Conservation (phyloP, 805 yeast species). For the Saccharomyces kudriavzevii region DNA sequence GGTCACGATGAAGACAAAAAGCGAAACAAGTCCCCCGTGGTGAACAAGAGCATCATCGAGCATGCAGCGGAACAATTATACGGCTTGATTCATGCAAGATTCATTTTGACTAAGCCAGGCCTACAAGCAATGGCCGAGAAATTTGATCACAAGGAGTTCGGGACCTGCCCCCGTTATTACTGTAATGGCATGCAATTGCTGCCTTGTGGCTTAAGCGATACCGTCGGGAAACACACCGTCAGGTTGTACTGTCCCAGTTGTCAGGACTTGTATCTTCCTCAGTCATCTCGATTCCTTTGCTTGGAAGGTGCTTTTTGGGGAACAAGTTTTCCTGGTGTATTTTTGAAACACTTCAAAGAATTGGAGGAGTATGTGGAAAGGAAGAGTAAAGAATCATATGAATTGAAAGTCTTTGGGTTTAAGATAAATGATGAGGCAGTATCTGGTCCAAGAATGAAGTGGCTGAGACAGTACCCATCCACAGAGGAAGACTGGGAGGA, state of each 20-base stretch:
- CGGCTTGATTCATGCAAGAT: conserved; percentile 91
- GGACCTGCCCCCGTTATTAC: conserved; percentile 80
- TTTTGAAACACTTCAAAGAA: conserved; percentile 86
- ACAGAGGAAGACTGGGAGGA: conserved; percentile 55
- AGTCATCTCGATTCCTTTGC: conserved; percentile 74
- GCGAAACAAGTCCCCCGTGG: conserved; percentile 33
- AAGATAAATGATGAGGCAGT: conserved; percentile 62
- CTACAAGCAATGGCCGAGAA: conserved; percentile 88
- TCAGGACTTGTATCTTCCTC: conserved; percentile 81
- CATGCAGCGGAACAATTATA: conserved; percentile 88
- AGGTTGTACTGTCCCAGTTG: conserved; percentile 92
- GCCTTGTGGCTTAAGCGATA: conserved; percentile 87
- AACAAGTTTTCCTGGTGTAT: conserved; percentile 87
- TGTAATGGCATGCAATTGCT: conserved; percentile 86
- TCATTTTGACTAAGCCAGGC: conserved; percentile 81
- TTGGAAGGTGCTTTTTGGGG: conserved; percentile 97
- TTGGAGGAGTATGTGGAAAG: conserved; percentile 66
- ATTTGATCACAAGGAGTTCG: conserved; percentile 82
- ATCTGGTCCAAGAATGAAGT: conserved; percentile 90
- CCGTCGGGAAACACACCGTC: conserved; percentile 87
- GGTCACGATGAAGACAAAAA: conserved; percentile 11
- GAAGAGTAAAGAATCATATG: conserved; percentile 46
- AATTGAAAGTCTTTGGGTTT: conserved; percentile 82
- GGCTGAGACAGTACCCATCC: conserved; percentile 78
- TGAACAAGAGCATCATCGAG: conserved; percentile 57